Base-by-base conservation (phyloP, 768 basidiomycete genomes). In the Ramaria sp. region DNA sequence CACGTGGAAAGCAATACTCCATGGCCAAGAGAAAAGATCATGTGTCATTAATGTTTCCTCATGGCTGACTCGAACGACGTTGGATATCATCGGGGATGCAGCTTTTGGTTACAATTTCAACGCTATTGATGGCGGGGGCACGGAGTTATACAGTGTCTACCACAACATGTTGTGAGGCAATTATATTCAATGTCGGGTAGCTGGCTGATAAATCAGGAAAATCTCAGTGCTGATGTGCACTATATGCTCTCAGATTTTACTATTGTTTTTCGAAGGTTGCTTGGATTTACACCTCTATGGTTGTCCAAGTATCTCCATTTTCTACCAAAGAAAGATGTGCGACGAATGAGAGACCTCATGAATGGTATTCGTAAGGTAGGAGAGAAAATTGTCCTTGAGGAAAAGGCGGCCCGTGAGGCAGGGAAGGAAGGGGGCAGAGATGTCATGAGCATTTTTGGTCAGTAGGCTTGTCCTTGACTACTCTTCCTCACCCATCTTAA, bases 401-500 rank as follows among this genome's bases (percentile, higher is more conserved):
- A 81, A 64, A 66, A 73, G 3, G 73, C 75, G 43, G 77, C 75
- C 7, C 67, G 78, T n/a, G 61, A 72, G 5, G 69, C 73, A 42
- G 80, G 78, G 2, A 60, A 63, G 13, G 61, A 62, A 27, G 53
- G 42, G 2, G 64, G 64, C 20, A 76, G 75, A 49, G 82, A 83
- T 63, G 71, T 81, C 27, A 68, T 83, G 60, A 80, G 79, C 57
- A 67, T 82, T n/a, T 69, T 83, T 12, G 77, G 82, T 81, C 57
- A 53, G 71, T 61, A 27, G 27, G 27, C 27, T 27, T n/a, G n/a
- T n/a, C 27, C 2, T 27, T 27, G 27, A 27, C 27, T 27, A 5
- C 27, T 27, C 27, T 27, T 27, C 27, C 27, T 27, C 27, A 27
- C 3, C 27, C 34, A 43, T n/a, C 42, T 22, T 41, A 56, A 20